Percentiles rank a stretch among this genome's conserved stretches.
These are phyloP conservation scores for Colletotrichum navitas DNA, from an alignment of 2,329 filamentous ascomycete species.

Conservation along the genomic window DNA sequence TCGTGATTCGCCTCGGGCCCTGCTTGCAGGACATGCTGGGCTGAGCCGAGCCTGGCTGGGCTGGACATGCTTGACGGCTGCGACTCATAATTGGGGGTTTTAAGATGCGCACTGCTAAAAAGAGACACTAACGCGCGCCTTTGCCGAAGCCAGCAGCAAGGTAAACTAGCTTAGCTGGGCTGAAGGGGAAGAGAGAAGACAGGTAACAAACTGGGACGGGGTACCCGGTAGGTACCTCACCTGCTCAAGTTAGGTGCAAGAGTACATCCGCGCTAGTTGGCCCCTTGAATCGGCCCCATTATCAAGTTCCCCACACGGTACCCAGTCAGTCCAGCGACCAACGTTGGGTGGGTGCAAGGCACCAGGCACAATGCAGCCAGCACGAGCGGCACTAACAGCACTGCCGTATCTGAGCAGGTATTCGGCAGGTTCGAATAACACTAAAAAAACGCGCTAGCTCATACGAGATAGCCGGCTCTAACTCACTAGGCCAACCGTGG, in stretches of 20 bases:
- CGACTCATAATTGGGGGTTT: constrained; percentile 36
- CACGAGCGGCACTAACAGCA: constrained; percentile 3
- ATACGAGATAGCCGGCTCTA: no score
- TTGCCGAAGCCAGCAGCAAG: constrained; percentile 15
- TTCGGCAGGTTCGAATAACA: no score
- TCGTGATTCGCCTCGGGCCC: constrained; percentile 19
- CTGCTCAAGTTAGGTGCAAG: neutral
- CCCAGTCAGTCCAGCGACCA: constrained; percentile 2
- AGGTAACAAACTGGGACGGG: no score
- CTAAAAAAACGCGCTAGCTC: no score
- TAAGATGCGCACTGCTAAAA: constrained; percentile 28
- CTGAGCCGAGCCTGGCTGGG: neutral
- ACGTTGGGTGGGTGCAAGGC: constrained; percentile 21
- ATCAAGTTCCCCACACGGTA: constrained; percentile 10
- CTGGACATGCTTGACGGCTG: constrained; percentile 17
- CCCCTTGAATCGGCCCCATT: constrained; percentile 20
- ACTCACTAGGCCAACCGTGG: no score
- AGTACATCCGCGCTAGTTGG: neutral
- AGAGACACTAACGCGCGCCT: constrained; percentile 20
- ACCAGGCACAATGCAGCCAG: constrained; percentile 19
- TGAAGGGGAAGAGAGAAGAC: neutral
- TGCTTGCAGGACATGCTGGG: neutral
- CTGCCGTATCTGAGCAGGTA: neutral
- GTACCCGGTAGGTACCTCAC: no score
- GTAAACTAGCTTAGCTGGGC: constrained; percentile 2